These are phyloP conservation scores for Backusella westeae DNA, from an alignment of 192 early-diverging fungal genomes.

Conservation along the genomic window DNA sequence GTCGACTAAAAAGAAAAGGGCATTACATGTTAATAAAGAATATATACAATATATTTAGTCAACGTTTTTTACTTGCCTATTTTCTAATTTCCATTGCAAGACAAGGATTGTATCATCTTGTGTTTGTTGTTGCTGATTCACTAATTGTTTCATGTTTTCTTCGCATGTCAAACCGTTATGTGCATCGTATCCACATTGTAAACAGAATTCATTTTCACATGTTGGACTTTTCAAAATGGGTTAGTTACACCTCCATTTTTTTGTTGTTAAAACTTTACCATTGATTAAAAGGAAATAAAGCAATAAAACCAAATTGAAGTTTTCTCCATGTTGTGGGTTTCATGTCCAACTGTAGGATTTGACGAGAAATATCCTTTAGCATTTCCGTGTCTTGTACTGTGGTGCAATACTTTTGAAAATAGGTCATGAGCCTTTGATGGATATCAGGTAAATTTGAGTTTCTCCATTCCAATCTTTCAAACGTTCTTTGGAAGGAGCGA, in stretches of 20 bases:
- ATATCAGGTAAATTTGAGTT: conserved; percentile 5
- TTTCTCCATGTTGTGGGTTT: conserved; percentile 49
- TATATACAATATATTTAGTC: neutral
- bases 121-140: conserved; percentile 1
- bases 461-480: conserved; percentile 8
- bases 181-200: conserved; percentile 49
- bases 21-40: neutral
- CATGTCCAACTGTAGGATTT: conserved; percentile 19
- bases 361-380: conserved; percentile 1
- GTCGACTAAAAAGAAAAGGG: conserved; percentile 36
- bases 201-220: conserved; percentile 43
- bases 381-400: neutral
- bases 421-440: conserved; percentile 1
- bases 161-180: conserved; percentile 43
- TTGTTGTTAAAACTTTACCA: conserved; percentile 36
- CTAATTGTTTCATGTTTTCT: conserved; percentile 42
- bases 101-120: conserved; percentile 16
- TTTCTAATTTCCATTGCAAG: conserved; percentile 35
- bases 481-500: neutral
- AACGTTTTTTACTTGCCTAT: conserved; percentile 30
- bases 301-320: conserved; percentile 55
- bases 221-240: conserved; percentile 25
- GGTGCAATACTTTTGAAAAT: neutral
- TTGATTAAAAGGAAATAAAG: conserved; percentile 43
- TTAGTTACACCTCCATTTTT: neutral